These are phyloP conservation scores for Coffea canephora DNA, from an alignment of 257 asterid species.

Conservation along the genomic window DNA sequence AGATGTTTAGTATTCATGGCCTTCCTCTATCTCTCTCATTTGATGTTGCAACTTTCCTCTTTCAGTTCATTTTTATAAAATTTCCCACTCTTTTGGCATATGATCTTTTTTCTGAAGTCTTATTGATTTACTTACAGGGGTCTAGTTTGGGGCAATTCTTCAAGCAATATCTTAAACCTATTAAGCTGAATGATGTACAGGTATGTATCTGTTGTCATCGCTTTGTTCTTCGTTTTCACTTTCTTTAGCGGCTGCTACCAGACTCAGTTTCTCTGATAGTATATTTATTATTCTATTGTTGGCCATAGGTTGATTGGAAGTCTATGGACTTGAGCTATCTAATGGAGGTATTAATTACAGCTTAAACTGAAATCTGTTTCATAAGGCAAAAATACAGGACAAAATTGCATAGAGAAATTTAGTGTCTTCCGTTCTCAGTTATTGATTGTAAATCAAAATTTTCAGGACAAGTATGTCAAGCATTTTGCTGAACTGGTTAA, in stretches of 20 bases:
- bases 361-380: slow-evolving; percentile 10
- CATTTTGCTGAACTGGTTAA: slow-evolving; percentile 67
- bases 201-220: slow-evolving; percentile 34
- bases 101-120: slow-evolving; percentile 17
- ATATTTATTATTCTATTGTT: slow-evolving; percentile 22
- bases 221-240: slow-evolving; percentile 14
- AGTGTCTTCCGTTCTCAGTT: neutral
- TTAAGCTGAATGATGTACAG: slow-evolving; percentile 87
- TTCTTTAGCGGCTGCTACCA: slow-evolving; percentile 15
- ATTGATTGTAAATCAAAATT: neutral
- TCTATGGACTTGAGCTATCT: slow-evolving; percentile 92
- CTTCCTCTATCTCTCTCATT: neutral
- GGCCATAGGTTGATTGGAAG: slow-evolving; percentile 83
- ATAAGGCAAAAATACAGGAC: neutral
- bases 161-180: slow-evolving; percentile 89
- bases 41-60: neutral
- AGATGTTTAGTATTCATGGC: neutral
- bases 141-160: slow-evolving; percentile 98
- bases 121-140: slow-evolving; percentile 47
- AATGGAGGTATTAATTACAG: slow-evolving; percentile 58
- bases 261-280: slow-evolving; percentile 19
- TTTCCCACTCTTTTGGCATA: neutral
- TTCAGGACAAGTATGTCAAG: slow-evolving; percentile 69
- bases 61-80: neutral
- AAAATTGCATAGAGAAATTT: neutral